These are phyloP conservation scores for Phialocephala sp. DNA, from an alignment of 2,329 filamentous ascomycete species.

Conservation along the genomic window DNA sequence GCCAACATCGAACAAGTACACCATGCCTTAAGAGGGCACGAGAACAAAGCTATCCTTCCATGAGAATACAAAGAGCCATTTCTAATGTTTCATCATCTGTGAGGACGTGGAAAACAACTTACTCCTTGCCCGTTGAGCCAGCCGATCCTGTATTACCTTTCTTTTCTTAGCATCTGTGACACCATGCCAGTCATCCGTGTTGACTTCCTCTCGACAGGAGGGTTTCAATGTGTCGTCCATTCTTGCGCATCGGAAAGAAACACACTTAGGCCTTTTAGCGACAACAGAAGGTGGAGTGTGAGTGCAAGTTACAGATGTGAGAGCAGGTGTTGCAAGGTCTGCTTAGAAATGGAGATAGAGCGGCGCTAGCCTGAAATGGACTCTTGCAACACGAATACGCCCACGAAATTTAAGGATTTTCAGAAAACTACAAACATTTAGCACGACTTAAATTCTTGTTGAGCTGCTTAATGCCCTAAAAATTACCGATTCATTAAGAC, in stretches of 20 bases:
- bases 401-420: background rate
- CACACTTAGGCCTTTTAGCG: too few species aligned
- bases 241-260: background rate
- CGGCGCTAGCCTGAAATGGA: background rate
- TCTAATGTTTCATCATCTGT: too few species aligned
- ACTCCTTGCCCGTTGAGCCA: slow-evolving; percentile 16
- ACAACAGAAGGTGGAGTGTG: too few species aligned
- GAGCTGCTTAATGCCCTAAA: too few species aligned
- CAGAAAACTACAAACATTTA: background rate
- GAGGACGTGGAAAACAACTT: background rate
- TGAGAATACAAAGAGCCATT: too few species aligned
- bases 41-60: too few species aligned
- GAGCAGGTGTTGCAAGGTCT: background rate
- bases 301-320: too few species aligned
- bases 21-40: too few species aligned
- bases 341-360: background rate
- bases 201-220: background rate
- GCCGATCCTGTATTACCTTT: slow-evolving; percentile 16
- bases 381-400: background rate
- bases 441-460: too few species aligned
- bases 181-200: slow-evolving; percentile 17
- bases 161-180: slow-evolving; percentile 15
- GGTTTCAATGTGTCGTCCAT: background rate
- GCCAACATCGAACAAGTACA: background rate
- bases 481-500: too few species aligned